phyloP scores from a whole-genome alignment of 768 basidiomycete species.

The Tulasnella sp. region DNA sequence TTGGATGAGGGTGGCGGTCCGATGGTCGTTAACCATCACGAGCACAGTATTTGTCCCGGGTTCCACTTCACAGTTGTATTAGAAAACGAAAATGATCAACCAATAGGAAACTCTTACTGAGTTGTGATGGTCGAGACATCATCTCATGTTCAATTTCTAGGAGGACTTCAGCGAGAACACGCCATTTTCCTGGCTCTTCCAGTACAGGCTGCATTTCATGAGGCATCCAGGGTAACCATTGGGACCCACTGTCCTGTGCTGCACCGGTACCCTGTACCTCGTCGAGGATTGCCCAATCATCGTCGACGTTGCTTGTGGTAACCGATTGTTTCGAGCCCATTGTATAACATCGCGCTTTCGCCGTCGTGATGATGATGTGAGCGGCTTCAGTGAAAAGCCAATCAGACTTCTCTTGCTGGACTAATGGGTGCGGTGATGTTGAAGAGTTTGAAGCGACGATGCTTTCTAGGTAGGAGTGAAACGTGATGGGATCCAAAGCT shows the following conservation, averaged over 20 bases:
- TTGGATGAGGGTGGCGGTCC: slow-evolving; percentile 66
- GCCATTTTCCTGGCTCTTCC: slow-evolving; percentile 96
- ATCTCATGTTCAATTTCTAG: slow-evolving; percentile 89
- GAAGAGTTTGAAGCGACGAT: slow-evolving; percentile 60
- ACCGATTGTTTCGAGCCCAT: slow-evolving; percentile 36
- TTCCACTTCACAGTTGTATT: slow-evolving; percentile 30
- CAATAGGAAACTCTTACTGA: slow-evolving; percentile 29
- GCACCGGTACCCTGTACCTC: slow-evolving; percentile 51
- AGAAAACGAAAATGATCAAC: slow-evolving; percentile 33
- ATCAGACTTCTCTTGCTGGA: slow-evolving; percentile 56
- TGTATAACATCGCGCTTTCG: slow-evolving; percentile 76
- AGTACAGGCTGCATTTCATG: slow-evolving; percentile 76
- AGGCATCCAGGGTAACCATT: slow-evolving; percentile 55
- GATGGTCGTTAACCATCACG: slow-evolving; percentile 80
- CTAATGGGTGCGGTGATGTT: slow-evolving; percentile 40
- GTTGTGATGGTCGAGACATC: slow-evolving; percentile 31
- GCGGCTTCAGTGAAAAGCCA: slow-evolving; percentile 94
- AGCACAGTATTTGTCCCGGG: slow-evolving; percentile 72
- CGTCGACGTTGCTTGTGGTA: slow-evolving; percentile 36
- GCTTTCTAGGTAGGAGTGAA: slow-evolving; percentile 87
- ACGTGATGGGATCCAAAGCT: slow-evolving; percentile 85
- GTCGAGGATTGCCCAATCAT: slow-evolving; percentile 69
- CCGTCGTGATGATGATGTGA: slow-evolving; percentile 74
- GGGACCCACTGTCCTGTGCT: background rate
- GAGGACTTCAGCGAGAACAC: slow-evolving; percentile 72